Percentiles rank a stretch among this genome's conserved stretches.
Conservation (phyloP, 78 protist species). For the Dictyostelium purpureum region DNA sequence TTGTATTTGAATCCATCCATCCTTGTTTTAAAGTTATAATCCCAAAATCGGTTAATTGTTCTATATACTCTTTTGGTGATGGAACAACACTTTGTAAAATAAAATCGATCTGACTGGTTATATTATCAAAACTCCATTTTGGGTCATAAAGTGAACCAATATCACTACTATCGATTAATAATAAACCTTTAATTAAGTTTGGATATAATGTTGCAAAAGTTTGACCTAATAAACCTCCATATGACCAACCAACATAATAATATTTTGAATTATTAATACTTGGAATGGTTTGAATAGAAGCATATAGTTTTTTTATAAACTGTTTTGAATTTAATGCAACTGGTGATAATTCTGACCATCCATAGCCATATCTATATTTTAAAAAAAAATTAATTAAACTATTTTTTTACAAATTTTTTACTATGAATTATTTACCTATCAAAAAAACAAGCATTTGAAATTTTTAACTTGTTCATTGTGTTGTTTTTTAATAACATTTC, state of each 20-base stretch:
- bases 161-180: constrained; percentile 26
- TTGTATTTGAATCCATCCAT: not conserved
- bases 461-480: not conserved
- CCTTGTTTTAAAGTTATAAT: not conserved
- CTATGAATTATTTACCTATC: no score
- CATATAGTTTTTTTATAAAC: not conserved
- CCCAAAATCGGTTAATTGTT: not conserved
- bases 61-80: not conserved
- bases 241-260: constrained; percentile 54
- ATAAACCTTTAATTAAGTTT: not conserved
- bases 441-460: not conserved
- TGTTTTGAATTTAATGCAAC: not conserved
- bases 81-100: not conserved
- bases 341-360: constrained; percentile 45
- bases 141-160: not conserved
- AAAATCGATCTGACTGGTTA: not conserved
- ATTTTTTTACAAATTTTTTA: no score
- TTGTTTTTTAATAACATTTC: not conserved
- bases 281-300: not conserved
- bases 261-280: not conserved
- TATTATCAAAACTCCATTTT: not conserved
- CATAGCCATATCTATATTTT: constrained; percentile 70
- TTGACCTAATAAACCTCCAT: constrained; percentile 41
- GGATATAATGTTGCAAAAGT: constrained; percentile 6
- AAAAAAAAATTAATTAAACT: no score